These are phyloP conservation scores for Yamadazyma dendronema DNA, from an alignment of 1,139 yeast genomes.

Conservation along the genomic window DNA sequence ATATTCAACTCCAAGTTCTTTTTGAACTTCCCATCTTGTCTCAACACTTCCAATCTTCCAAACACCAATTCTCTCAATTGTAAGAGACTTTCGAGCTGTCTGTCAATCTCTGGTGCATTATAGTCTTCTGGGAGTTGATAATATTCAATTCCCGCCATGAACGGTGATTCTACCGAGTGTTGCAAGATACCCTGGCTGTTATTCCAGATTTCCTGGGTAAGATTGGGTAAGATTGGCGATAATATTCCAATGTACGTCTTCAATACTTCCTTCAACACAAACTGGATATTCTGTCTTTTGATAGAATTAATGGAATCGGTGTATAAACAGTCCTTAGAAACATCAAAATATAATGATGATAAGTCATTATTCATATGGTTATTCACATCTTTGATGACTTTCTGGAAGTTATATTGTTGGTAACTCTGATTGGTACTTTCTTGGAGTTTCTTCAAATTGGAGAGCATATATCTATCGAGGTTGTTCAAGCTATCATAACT, in stretches of 20 bases:
- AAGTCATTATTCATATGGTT: conserved; percentile 72
- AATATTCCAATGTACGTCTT: conserved; percentile 62
- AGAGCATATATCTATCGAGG: conserved; percentile 66
- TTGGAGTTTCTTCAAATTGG: conserved; percentile 52
- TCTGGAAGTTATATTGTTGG: conserved; percentile 60
- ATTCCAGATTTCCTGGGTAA: conserved; percentile 88
- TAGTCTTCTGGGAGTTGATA: conserved; percentile 28
- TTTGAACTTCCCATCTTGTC: conserved; percentile 43
- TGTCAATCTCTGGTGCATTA: conserved; percentile 29
- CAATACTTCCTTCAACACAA: conserved; percentile 64
- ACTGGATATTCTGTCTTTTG: conserved; percentile 67
- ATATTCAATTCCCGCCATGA: conserved; percentile 39
- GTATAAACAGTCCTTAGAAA: conserved; percentile 81
- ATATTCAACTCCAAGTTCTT: conserved; percentile 61
- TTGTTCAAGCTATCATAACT: conserved; percentile 42
- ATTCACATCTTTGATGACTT: conserved; percentile 61
- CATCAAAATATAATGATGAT: conserved; percentile 83
- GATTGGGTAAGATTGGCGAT: conserved; percentile 79
- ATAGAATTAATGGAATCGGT: conserved; percentile 53
- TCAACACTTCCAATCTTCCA: conserved; percentile 32
- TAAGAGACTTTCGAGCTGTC: conserved; percentile 43
- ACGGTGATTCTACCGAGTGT: conserved; percentile 46
- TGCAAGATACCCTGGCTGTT: conserved; percentile 39
- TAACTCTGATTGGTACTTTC: conserved; percentile 44
- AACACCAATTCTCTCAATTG: conserved; percentile 49